These are phyloP conservation scores for Diplodia mutila DNA, from an alignment of 2,329 filamentous ascomycete species.

Conservation along the genomic window DNA sequence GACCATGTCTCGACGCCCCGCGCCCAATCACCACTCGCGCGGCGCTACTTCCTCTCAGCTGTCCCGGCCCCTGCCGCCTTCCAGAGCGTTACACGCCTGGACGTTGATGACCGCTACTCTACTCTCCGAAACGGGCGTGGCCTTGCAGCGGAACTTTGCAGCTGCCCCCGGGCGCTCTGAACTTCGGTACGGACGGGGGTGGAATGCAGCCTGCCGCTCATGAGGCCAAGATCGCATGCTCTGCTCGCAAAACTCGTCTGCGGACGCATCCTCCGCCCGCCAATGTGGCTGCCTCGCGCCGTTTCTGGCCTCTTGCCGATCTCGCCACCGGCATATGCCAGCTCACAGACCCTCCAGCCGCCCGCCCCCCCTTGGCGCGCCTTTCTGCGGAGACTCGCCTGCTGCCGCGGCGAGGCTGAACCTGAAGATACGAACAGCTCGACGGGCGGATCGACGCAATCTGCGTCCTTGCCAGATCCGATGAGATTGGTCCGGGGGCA, in stretches of 20 bases:
- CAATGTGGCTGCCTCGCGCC: conserved; percentile 22
- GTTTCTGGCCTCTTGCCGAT: conserved; percentile 18
- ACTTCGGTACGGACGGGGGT: conserved; percentile 19
- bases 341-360: conserved; percentile 16
- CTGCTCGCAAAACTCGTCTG: neutral
- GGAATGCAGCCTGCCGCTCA: conserved; percentile 8
- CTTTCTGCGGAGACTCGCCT: neutral
- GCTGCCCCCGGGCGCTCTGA: neutral
- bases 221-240: conserved; percentile 12
- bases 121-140: conserved; percentile 8
- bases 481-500: conserved; percentile 13
- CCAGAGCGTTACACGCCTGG: conserved; percentile 25
- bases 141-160: conserved; percentile 20
- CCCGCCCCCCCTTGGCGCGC: conserved; percentile 11
- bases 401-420: conserved; percentile 15
- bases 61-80: conserved; percentile 15
- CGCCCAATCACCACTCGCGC: conserved; percentile 5
- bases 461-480: conserved; percentile 21
- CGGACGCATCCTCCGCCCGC: neutral
- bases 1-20: neutral
- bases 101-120: conserved; percentile 21
- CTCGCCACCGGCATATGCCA: conserved; percentile 20
- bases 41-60: conserved; percentile 8
- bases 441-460: conserved; percentile 19
- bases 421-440: conserved; percentile 18